Evolutionary conservation across 305 asterid genomes (phyloP).

Genomic region (Fraxinus xanthoxyloides): DNA sequence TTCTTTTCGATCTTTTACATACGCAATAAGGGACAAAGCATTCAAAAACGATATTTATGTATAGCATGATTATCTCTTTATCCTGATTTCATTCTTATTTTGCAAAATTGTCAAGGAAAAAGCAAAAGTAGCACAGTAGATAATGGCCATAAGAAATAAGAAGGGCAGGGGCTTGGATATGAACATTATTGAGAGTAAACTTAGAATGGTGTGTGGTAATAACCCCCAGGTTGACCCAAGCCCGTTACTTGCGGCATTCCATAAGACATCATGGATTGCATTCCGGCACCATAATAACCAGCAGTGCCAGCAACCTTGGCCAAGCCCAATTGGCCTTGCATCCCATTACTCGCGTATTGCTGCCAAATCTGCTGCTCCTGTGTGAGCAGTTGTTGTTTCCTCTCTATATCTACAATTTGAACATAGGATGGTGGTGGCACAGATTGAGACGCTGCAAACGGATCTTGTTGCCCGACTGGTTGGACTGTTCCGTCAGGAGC

Average conservation of each 20-base stretch:
- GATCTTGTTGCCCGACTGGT: conserved; percentile 56
- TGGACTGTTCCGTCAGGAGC: conserved; percentile 55
- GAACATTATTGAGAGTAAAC: neutral
- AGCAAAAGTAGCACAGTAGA: neutral
- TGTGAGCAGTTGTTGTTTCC: conserved; percentile 54
- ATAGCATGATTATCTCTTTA: neutral
- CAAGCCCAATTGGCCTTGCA: conserved; percentile 62
- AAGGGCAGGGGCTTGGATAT: neutral
- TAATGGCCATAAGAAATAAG: neutral
- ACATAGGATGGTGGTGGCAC: conserved; percentile 76
- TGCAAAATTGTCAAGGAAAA: neutral
- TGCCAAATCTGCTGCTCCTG: conserved; percentile 76
- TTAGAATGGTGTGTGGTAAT: conserved; percentile 42
- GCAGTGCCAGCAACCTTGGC: conserved; percentile 37
- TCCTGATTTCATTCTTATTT: neutral
- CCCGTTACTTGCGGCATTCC: conserved; percentile 47
- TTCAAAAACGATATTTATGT: neutral
- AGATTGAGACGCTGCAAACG: conserved; percentile 63
- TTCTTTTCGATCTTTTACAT: neutral
- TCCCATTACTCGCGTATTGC: conserved; percentile 54
- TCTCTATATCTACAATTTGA: conserved; percentile 74
- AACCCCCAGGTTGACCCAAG: conserved; percentile 44
- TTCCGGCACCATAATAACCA: conserved; percentile 35
- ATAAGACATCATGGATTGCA: conserved; percentile 23
- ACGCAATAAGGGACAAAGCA: neutral